Conservation (phyloP, 352 stramenopile genomes). For the Globisporangium spiculum region DNA sequence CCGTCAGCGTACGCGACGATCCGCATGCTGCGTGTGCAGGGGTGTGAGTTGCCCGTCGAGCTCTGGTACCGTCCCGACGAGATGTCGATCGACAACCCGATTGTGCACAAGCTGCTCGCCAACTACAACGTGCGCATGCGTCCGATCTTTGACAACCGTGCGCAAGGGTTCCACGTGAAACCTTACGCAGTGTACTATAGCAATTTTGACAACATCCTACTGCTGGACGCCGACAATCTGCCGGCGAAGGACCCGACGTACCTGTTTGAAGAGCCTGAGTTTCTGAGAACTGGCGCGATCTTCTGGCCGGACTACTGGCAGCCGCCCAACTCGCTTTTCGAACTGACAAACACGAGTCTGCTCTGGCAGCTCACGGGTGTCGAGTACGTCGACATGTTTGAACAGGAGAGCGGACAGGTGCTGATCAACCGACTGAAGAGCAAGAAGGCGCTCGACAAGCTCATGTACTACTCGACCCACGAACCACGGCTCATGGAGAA, state of each 20-base stretch:
- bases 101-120: slow-evolving; percentile 64
- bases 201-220: slow-evolving; percentile 79
- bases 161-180: slow-evolving; percentile 81
- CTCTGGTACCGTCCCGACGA: slow-evolving; percentile 85
- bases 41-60: slow-evolving; percentile 76
- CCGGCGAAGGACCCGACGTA: slow-evolving; percentile 80
- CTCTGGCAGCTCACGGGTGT: slow-evolving; percentile 79
- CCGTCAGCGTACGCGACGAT: slow-evolving; percentile 78
- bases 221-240: slow-evolving; percentile 83
- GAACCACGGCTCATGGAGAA: slow-evolving; percentile 64
- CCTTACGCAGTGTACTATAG: slow-evolving; percentile 86
- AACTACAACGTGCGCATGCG: slow-evolving; percentile 78
- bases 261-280: slow-evolving; percentile 79
- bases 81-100: slow-evolving; percentile 81
- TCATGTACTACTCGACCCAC: slow-evolving; percentile 86
- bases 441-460: slow-evolving; percentile 73
- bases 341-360: slow-evolving; percentile 68
- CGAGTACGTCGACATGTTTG: slow-evolving; percentile 75
- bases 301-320: slow-evolving; percentile 89
- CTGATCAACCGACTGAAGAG: slow-evolving; percentile 78
- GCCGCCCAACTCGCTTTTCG: slow-evolving; percentile 76
- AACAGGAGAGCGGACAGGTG: slow-evolving; percentile 86
- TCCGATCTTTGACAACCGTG: slow-evolving; percentile 73
- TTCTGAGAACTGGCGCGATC: slow-evolving; percentile 67
- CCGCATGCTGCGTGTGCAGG: slow-evolving; percentile 69